These are phyloP conservation scores for Erodium chrysanthum DNA, from an alignment of 441 rosid genomes.

Conservation along the genomic window DNA sequence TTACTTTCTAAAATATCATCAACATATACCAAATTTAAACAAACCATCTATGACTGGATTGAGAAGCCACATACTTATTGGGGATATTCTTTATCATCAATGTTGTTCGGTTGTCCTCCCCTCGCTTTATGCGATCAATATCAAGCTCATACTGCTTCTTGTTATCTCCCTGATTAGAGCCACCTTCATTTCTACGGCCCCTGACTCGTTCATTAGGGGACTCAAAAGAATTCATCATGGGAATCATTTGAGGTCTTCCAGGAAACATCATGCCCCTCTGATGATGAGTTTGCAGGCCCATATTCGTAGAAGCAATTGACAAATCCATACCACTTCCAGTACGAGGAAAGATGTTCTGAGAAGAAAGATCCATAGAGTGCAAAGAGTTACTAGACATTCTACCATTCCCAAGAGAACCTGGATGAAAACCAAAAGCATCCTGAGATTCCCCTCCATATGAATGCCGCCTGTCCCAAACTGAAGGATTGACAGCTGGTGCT, in stretches of 20 bases:
- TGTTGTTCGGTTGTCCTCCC: slow-evolving; percentile 60
- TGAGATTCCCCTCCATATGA: slow-evolving; percentile 39
- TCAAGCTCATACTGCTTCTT: slow-evolving; percentile 63
- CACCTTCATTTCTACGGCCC: slow-evolving; percentile 50
- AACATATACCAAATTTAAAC: neutral
- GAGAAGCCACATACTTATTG: slow-evolving; percentile 44
- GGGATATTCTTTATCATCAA: slow-evolving; percentile 78
- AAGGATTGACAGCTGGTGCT: slow-evolving; percentile 37
- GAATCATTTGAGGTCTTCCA: slow-evolving; percentile 35
- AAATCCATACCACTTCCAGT: slow-evolving; percentile 32
- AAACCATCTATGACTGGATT: neutral
- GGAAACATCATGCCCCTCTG: slow-evolving; percentile 33
- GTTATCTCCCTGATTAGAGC: slow-evolving; percentile 39
- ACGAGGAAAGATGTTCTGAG: slow-evolving; percentile 32
- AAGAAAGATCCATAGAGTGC: slow-evolving; percentile 33
- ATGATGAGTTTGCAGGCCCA: slow-evolving; percentile 40
- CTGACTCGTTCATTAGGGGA: slow-evolving; percentile 42
- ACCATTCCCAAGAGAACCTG: slow-evolving; percentile 44
- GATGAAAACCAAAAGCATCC: slow-evolving; percentile 39
- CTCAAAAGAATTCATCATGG: slow-evolving; percentile 31
- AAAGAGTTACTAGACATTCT: slow-evolving; percentile 31
- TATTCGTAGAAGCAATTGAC: slow-evolving; percentile 26
- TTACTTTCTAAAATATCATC: neutral
- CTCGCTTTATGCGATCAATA: slow-evolving; percentile 41
- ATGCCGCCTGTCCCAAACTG: slow-evolving; percentile 46